A percentile compares a stretch with the other conserved stretches of the same genome.
These are phyloP conservation scores for Xylariales sp. DNA, from an alignment of 2,329 filamentous ascomycete genomes.

Conservation along the genomic window DNA sequence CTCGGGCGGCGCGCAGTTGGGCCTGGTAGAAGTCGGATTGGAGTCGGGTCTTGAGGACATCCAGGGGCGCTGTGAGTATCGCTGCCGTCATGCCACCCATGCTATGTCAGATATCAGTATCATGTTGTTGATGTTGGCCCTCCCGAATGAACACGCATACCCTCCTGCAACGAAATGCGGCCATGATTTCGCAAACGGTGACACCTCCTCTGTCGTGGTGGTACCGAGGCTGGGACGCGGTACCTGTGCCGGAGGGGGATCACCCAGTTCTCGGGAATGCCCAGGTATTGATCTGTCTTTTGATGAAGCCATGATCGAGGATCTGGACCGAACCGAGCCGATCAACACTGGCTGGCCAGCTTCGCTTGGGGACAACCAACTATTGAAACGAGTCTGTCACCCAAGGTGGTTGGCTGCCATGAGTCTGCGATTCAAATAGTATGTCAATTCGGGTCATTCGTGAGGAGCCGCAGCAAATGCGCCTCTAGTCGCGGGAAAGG, in stretches of 20 bases:
- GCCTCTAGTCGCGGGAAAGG: too few relatives aligned
- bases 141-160: constrained; percentile 43
- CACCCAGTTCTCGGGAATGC: constrained; percentile 60
- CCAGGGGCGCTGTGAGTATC: constrained; percentile 87
- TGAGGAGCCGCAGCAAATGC: too few relatives aligned
- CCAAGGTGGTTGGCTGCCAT: too few relatives aligned
- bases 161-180: constrained; percentile 88
- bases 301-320: constrained; percentile 4
- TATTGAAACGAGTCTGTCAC: too few relatives aligned
- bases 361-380: too few relatives aligned
- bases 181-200: constrained; percentile 72
- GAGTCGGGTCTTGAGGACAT: constrained; percentile 87
- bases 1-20: constrained; percentile 65
- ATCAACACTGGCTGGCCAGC: too few relatives aligned
- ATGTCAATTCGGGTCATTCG: too few relatives aligned
- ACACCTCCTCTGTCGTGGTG: constrained; percentile 34
- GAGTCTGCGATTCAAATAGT: too few relatives aligned
- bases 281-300: too few relatives aligned
- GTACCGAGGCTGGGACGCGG: too few relatives aligned
- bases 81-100: constrained; percentile 87
- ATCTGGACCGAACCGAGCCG: too few relatives aligned
- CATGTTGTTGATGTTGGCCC: neutral
- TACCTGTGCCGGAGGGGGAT: constrained; percentile 43
- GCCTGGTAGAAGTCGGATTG: constrained; percentile 94
- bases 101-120: constrained; percentile 37